Base-by-base conservation (phyloP, 2,329 filamentous ascomycete genomes). In the Samsoniella hepiali region DNA sequence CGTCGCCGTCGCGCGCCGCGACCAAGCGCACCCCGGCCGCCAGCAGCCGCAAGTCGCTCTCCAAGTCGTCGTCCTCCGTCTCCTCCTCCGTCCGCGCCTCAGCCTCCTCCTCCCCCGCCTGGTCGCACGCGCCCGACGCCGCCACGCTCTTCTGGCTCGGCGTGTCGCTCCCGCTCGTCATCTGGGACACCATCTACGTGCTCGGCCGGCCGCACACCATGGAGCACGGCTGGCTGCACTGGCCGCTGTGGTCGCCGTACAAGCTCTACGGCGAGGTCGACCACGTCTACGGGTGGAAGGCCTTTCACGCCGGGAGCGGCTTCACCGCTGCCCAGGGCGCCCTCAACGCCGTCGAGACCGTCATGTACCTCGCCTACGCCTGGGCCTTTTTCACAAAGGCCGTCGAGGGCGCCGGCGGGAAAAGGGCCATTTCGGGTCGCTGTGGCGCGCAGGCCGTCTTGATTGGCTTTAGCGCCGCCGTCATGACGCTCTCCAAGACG, bases 111-210 rank as follows among this genome's bases (percentile, higher is more conserved):
- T 10, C 44, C 34, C 1, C 54, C 22, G 65, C 62, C 53, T 84
- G 77, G 78, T 67, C 72, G 36, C 83, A 86, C 75, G 70, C 75
- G 5, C 83, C 84, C 5, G 75, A 79, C 8, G 65, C 69, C 1
- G 62, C 73, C 1, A 83, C 79, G 29, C 82, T 91, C 50, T 68
- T 87, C 67, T 96, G 92, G 92, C 81, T 96, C 32, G 76, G 82
- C 64, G 67, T 94, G 65, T 93, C 90, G 27, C 77, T 95, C 17
- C 91, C 91, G 1, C 82, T 96, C 65, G 91, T 96, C 56, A 72
- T 85, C 58, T 96, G 93, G 93, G 93, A 97, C 77, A 85, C 84
- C 36, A 79, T 81, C 64, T 97, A 96, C 78, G 86, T 96, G 45
- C 80, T 96, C 54, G 79, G 91, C 61, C 90, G 93, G 27, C 93